Conservation (phyloP, 208 protist species). For the Vickermania spadyakhi region DNA sequence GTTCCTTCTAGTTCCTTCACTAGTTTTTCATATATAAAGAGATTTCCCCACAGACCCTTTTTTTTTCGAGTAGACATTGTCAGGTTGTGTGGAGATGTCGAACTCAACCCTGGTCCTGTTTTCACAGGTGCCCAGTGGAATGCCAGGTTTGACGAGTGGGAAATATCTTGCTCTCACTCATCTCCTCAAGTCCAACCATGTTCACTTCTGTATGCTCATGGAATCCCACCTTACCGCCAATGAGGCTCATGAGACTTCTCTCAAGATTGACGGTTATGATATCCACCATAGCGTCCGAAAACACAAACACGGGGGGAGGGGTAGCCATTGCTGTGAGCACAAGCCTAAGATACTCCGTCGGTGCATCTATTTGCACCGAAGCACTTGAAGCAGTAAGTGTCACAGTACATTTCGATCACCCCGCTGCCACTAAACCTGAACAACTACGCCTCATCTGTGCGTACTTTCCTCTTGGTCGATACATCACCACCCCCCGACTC, state of each 20-base stretch:
- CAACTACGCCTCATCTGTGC: not conserved
- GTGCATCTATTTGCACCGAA: not conserved
- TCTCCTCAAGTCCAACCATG: not conserved
- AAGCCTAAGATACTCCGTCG: not conserved
- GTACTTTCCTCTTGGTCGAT: constrained; percentile 1
- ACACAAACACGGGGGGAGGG: not conserved
- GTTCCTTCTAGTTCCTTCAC: not conserved
- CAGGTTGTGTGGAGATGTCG: constrained; percentile 1
- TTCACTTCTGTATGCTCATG: constrained; percentile 2
- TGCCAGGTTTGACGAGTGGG: not conserved
- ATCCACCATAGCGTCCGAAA: not conserved
- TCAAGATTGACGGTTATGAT: not conserved
- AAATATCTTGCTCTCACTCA: not conserved
- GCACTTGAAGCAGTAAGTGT: constrained; percentile 2
- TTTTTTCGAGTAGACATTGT: not conserved
- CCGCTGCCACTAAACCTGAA: not conserved
- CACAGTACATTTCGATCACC: not conserved
- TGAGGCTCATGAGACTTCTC: not conserved
- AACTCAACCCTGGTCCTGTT: not conserved
- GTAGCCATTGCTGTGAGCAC: constrained; percentile 1
- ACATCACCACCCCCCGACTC: not conserved
- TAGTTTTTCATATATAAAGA: not conserved
- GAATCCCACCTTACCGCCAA: constrained; percentile 1
- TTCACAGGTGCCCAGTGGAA: not conserved
- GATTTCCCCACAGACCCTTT: not conserved